Base-by-base conservation (phyloP, 2,329 filamentous ascomycete genomes). In the Xylariaceae sp. region DNA sequence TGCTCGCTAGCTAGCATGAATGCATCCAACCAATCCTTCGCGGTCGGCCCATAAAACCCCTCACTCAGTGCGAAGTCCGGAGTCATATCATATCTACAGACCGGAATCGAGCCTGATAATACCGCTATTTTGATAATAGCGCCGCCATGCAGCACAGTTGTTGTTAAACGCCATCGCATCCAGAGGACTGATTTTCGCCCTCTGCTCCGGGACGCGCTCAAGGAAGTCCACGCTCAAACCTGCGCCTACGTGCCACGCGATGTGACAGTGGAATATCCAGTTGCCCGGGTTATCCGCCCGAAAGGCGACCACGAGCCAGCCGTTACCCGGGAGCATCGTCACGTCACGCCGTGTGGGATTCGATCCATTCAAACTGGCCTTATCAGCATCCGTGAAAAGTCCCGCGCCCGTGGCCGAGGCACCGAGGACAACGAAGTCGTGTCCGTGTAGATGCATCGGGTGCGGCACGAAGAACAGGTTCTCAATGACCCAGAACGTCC, bases 141-240 rank as follows among this genome's bases (percentile, higher is more conserved):
- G 9, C 15, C 60, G 56, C 66, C 66, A 67, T 5, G 49, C 42
- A 1, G 52, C 59, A 52, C 66, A 67, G 35, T 64, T 63, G n/a
- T 47, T 17, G 11, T 60, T 37, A 51, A 58, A 67, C 8, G 60
- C 60, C 18, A 55, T n/a, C 7, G 34, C 17, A 34, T 66, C 64
- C 39, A 11, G 48, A 2, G 23, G 4, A 35, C 56, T 62, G 58
- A 66, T 59, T 56, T 57, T 63, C 34, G 51, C 56, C 51, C 51
- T 51, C 60, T 65, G 66, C 45, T 66, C 66, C 17, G 53, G n/a
- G 3, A 64, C 64, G 47, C 68, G 67, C 67, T 73, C 82, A 42
- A 83, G 66, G 67, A 83, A 82, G 67, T 84, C 80, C 37, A 82
- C 70, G 7, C 74, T 77, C 11, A 83, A 74, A 37, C 79, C 80